Evolutionary conservation across 2,329 filamentous ascomycete genomes (phyloP), one percentile per base, ranked within the genome.

Genomic region (Keithomyces neogunnii): DNA sequence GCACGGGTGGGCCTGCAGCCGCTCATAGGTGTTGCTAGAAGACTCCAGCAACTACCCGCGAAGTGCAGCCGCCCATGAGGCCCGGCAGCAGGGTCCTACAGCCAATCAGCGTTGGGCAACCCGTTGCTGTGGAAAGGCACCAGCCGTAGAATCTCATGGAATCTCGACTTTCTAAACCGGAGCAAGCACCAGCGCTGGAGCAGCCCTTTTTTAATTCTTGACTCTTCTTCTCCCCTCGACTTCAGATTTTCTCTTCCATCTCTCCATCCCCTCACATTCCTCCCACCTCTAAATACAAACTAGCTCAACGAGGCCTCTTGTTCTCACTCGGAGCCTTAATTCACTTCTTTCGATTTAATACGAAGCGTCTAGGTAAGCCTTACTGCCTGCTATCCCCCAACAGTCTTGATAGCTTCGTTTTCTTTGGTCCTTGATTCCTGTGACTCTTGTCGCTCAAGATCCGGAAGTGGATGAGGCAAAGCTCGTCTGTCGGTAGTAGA

Each of bases 91-190:
- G 4, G 8, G 45, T 40, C 47, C 38, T 43, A 52, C 53, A 52
- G 49, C 57, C 62, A 65, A 65, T 64, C 62, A 65, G 53, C 47
- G 54, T 28, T 19, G 43, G 45, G 43, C 43, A 35, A 7, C 30
- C 47, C 35, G 59, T 58, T 60, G 60, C 59, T 53, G 55, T 56
- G 59, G 58, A 59, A 60, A 56, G 59, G 56, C 53, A 56, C 53
- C 54, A 63, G 60, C 63, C 69, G 65, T 73, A 65, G 70, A 73
- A 73, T 71, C 70, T 60, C 66, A 73, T 73, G 70, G 70, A 73
- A 73, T 67, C 69, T 65, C 66, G 63, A 61, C 58, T 57, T 59
- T 54, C 55, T 56, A 59, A 61, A 60, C 60, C 51, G 31, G 30
- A 53, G 38, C 42, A 42, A 45, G 39, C 48, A 44, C 46, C 36